phyloP scores from a whole-genome alignment of 2,329 filamentous ascomycete species.

The Penicillium sp. region DNA sequence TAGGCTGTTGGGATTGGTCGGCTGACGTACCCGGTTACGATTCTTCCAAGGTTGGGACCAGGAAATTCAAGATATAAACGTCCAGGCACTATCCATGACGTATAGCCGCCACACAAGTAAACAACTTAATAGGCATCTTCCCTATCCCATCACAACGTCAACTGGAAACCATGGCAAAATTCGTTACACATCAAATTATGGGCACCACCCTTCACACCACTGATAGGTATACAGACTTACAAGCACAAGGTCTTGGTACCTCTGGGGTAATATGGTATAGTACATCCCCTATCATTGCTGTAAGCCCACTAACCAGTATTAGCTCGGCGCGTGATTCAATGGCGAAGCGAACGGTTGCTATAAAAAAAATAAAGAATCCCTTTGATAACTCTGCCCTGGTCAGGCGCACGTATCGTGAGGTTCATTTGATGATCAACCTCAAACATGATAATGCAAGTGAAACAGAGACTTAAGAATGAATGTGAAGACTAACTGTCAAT shows the following conservation, averaged over 20 bases:
- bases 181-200: conserved; percentile 2
- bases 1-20: neutral
- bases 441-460: conserved; percentile 12
- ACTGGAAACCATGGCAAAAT: neutral
- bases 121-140: too few relatives aligned
- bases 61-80: neutral
- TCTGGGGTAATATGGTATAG: conserved; percentile 5
- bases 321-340: conserved; percentile 4
- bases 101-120: neutral
- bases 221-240: neutral
- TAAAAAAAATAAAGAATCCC: conserved; percentile 4
- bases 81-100: neutral
- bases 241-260: neutral
- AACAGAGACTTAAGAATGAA: neutral
- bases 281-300: neutral
- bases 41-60: neutral
- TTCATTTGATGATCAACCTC: conserved; percentile 1
- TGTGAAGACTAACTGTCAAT: neutral
- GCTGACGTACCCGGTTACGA: neutral
- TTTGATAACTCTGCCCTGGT: neutral
- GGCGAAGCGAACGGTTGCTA: neutral
- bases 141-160: too few relatives aligned
- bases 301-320: neutral
- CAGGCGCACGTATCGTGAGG: conserved; percentile 9
- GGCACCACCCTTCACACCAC: conserved; percentile 1